A percentile compares a stretch with the other conserved stretches of the same genome.
Evolutionary conservation across 495 filamentous ascomycete genomes (phyloP).

Genomic region (Aeminium ludgeri): DNA sequence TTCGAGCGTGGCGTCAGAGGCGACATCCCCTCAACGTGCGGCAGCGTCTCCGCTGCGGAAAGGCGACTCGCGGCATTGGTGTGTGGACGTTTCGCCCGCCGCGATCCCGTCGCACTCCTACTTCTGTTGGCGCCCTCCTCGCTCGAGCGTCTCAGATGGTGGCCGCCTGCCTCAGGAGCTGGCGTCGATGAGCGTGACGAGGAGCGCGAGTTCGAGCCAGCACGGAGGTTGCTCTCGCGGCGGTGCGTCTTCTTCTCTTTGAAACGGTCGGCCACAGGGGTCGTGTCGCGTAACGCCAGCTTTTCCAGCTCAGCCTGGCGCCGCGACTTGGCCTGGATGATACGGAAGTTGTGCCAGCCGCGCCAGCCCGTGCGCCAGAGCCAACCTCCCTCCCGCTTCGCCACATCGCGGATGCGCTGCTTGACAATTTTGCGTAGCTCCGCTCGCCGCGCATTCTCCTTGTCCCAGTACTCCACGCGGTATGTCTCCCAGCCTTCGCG

Average conservation of each 20-base stretch:
- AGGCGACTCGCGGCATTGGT: constrained; percentile 1
- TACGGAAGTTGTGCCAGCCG: constrained; percentile 31
- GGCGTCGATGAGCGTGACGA: constrained; percentile 9
- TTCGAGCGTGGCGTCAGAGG: too few relatives aligned
- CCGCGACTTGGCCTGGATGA: constrained; percentile 2
- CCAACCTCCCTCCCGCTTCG: constrained; percentile 57
- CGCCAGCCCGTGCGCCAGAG: constrained; percentile 62
- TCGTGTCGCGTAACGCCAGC: constrained; percentile 8
- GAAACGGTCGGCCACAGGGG: constrained; percentile 1
- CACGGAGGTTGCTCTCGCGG: neutral
- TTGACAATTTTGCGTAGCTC: constrained; percentile 51
- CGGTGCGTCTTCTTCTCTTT: neutral
- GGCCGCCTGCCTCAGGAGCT: constrained; percentile 1
- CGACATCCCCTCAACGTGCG: neutral
- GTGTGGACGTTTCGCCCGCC: neutral
- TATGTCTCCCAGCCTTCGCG: constrained; percentile 96
- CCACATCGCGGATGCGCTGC: constrained; percentile 45
- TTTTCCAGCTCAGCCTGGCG: constrained; percentile 21
- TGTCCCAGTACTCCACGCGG: constrained; percentile 87
- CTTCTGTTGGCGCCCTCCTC: neutral
- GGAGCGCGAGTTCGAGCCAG: constrained; percentile 5
- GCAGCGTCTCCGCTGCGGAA: constrained; percentile 3
- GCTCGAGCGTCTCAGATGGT: neutral
- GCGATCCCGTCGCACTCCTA: constrained; percentile 1
- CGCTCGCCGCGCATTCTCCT: constrained; percentile 77